These are phyloP conservation scores for Penicillium digitatum DNA, from an alignment of 2,329 filamentous ascomycete species.

Conservation along the genomic window DNA sequence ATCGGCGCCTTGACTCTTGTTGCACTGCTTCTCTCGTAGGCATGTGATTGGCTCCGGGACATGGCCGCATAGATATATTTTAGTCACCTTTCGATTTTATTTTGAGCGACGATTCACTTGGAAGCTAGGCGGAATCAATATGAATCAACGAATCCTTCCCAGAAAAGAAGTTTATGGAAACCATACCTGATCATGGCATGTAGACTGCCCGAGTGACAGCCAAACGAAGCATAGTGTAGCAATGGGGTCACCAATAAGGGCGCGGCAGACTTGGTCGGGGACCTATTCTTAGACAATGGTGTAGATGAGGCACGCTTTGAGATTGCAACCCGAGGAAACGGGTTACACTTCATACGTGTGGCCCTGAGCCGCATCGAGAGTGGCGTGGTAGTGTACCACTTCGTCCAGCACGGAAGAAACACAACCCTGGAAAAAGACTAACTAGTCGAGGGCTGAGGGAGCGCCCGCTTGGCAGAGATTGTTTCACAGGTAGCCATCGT, in stretches of 20 bases:
- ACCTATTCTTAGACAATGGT: background rate
- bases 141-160: too few species aligned
- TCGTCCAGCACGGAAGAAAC: background rate
- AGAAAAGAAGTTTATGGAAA: too few species aligned
- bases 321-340: background rate
- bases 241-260: background rate
- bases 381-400: too few species aligned
- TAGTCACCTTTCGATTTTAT: background rate
- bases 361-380: background rate
- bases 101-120: background rate
- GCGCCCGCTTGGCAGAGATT: background rate
- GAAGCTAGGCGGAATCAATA: background rate
- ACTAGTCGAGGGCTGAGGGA: too few species aligned
- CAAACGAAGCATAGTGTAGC: too few species aligned
- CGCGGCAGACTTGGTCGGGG: background rate
- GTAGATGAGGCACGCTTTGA: background rate
- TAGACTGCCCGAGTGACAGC: background rate
- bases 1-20: background rate
- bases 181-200: background rate
- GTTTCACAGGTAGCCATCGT: background rate
- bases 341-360: background rate
- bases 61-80: background rate
- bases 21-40: too few species aligned
- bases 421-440: too few species aligned
- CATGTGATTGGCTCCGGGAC: background rate